Base-by-base conservation (phyloP, 257 asterid genomes). In the Solanum virginianum region DNA sequence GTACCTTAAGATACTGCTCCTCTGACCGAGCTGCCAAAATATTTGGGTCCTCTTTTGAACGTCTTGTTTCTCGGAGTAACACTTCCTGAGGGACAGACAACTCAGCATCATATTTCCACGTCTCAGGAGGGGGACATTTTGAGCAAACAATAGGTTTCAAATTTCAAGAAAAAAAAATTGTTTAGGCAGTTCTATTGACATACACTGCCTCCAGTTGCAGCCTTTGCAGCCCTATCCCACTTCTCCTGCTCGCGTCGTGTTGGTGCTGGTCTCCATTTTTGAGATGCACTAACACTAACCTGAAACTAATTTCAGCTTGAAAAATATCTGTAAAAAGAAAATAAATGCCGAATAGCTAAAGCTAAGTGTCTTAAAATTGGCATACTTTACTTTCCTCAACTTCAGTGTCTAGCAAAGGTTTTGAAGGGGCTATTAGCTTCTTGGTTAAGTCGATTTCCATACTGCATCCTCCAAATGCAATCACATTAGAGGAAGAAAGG, bases 171-270 rank as follows among this genome's bases (percentile, higher is more conserved):
- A n/a, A 1, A 4, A 53, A 17, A 53, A 17, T 3, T 16, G 26
- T 26, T 79, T 53, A 79, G 26, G 57, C 36, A 51, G 1, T 17
- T 36, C 32, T 39, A 80, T 70, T 18, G 72, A 84, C 97, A 68
- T 93, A 96, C 99, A 70, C 94, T 94, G 91, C 99, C 99, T 80
- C 98, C 98, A 8, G 95, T 96, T 85, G 99, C 94, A 83, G 98
- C 98, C 90, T 92, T 94, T 59, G 90, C 43, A 84, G 98, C 99
- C 92, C 92, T 90, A 71, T 90, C 95, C 99, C 99, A 94, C 92
- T 94, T 96, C 59, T 94, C 98, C 89, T 86, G 98, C 91, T 96
- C 98, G 7, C 97, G 98, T n/a, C 98, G 92, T 82, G 99, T 94
- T 80, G 99, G 99, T 81, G 97, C 97, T 24, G 94, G 89, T 87